Percentiles rank a stretch among this genome's conserved stretches.
phyloP scores from a whole-genome alignment of 2,329 filamentous ascomycete species.

The Albifimbria verrucaria region DNA sequence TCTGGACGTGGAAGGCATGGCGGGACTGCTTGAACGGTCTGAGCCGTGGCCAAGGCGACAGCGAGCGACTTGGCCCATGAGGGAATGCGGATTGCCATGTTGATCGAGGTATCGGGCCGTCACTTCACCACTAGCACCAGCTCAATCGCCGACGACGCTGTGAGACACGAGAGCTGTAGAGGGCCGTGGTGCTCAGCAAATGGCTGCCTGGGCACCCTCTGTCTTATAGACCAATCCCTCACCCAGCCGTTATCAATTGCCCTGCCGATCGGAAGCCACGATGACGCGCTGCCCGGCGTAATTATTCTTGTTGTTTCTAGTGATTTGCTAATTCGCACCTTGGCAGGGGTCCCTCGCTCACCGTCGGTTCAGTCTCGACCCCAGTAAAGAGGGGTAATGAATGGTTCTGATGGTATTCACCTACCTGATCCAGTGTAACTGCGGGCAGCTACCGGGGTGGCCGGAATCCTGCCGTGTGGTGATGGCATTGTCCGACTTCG shows the following conservation, averaged over 20 bases:
- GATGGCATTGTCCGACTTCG: too few species aligned
- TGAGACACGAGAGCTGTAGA: too few species aligned
- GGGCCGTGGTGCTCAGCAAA: too few species aligned
- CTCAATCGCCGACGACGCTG: too few species aligned
- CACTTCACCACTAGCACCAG: too few species aligned
- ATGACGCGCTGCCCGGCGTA: background rate
- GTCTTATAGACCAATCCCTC: background rate
- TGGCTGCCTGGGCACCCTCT: background rate
- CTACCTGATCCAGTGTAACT: background rate
- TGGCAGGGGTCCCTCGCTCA: background rate
- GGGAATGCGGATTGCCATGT: background rate
- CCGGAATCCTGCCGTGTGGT: too few species aligned
- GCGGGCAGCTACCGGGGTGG: too few species aligned
- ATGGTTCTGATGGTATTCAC: background rate
- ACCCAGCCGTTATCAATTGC: background rate
- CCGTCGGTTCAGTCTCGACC: background rate
- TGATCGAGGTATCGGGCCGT: background rate
- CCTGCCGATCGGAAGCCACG: background rate
- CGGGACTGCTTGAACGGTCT: background rate
- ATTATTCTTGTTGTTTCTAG: background rate
- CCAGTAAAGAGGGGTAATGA: background rate
- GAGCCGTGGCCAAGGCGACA: background rate
- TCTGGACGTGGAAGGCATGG: background rate
- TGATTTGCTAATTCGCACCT: background rate
- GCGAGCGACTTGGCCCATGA: background rate